Base-by-base conservation (phyloP, 164 flowering plant species). In the Magnolia sinica region DNA sequence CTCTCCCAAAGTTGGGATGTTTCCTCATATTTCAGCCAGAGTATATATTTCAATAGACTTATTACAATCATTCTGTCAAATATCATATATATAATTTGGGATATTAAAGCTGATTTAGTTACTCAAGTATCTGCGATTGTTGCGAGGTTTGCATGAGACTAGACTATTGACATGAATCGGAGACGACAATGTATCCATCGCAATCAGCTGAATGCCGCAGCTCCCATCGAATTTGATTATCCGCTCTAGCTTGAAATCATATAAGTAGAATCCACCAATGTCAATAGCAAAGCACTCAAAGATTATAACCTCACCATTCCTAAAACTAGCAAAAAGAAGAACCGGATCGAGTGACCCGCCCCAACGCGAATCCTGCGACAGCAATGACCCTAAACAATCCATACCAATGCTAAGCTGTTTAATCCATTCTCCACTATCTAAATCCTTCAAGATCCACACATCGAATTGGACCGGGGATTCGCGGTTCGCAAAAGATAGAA, bases 371-470 rank as follows among this genome's bases (percentile, higher is more conserved):
- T 13, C 45, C 29, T 9, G 14, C 9, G 49, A 68, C 27, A 5
- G 37, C 37, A 29, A 68, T 5, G 23, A 1, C 18, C 18, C 29
- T 24, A 68, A 13, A 1, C 49, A 7, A 13, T 68, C 70, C 49
- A 68, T 19, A 27, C 70, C 49, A 68, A 68, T 5, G 70, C 70
- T 68, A 9, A 24, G 49, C 8, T 29, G 70, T 68, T 68, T 68
- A 14, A 68, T 16, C 70, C 70, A 68, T 14, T 24, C 18, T 16
- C 70, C 70, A 27, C 13, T 5, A 29, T 29, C 18, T 13, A 68
- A 68, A 14, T 68, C 50, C 19, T 68, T 68, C 70, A 68, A 29
- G 19, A 24, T 7, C 70, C 70, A 68, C n/a, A 68, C 19, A 68
- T 68, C 70, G 11, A 68, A 31, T 14, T 29, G 49, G 1, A 24